Evolutionary conservation across 2,329 filamentous ascomycete species (phyloP).

Genomic region (Fusarium nanum): DNA sequence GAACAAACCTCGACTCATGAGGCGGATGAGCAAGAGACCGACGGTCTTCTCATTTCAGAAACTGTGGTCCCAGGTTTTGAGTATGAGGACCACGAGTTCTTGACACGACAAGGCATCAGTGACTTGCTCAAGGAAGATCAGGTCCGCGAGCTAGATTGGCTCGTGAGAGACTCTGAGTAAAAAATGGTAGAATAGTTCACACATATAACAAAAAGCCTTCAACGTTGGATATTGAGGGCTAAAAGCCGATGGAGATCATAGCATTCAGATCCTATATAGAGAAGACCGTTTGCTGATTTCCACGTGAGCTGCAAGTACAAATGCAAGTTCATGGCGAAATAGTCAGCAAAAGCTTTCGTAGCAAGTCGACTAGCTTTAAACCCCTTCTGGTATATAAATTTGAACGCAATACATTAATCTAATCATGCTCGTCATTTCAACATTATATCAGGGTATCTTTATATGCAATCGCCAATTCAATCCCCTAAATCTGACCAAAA

Average conservation of each 20-base stretch:
- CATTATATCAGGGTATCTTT: conserved; percentile 44
- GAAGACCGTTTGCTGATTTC: not conserved
- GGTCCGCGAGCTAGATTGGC: conserved; percentile 60
- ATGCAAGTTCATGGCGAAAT: not conserved
- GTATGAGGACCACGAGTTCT: conserved; percentile 74
- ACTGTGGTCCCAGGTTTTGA: conserved; percentile 77
- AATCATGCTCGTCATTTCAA: conserved; percentile 42
- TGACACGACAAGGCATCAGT: conserved; percentile 62
- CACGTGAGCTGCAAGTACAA: not conserved
- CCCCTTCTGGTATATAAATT: not conserved
- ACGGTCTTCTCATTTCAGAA: conserved; percentile 73
- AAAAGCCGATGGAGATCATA: not conserved
- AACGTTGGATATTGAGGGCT: too few relatives aligned
- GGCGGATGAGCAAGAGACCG: conserved; percentile 53
- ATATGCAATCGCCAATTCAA: conserved; percentile 27
- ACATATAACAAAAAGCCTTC: not conserved
- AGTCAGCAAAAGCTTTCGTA: not conserved
- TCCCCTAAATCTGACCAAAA: conserved; percentile 12
- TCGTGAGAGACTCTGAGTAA: conserved; percentile 49
- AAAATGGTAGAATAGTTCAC: not conserved
- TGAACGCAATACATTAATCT: conserved; percentile 31
- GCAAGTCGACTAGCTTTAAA: not conserved
- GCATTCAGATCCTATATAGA: too few relatives aligned
- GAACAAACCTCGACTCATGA: conserved; percentile 9
- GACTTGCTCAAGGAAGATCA: conserved; percentile 64